Base-by-base conservation (phyloP, 2,329 filamentous ascomycete species). In the Neocucurbitaria cava region DNA sequence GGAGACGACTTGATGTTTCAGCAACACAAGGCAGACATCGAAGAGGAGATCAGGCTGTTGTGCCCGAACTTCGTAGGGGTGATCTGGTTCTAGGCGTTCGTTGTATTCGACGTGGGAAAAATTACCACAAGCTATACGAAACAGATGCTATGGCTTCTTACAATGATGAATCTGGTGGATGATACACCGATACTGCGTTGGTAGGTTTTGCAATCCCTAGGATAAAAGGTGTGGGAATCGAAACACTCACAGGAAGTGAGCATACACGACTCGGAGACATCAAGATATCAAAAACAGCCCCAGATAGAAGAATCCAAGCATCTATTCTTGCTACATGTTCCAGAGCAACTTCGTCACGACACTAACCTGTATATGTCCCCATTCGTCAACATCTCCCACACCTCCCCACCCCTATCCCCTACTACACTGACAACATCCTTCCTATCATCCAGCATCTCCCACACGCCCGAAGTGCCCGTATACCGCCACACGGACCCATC, bases 401-500 rank as follows among this genome's bases (percentile, higher is more conserved):
- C 69, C 5, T 30, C 45, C 3, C 68, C 67, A 15, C 38, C 54
- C 21, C 67, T 36, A 56, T 69, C 67, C 15, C 68, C 68, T 39
- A 68, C 51, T 5, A 69, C 53, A 24, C 24, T 28, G 20, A 17
- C 48, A 9, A 41, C 20, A 31, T 56, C 56, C 17, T 36, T 30
- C 42, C 48, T 41, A n/a, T 47, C 46, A 59, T 71, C 69, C 39
- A 71, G 39, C 59, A 54, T 36, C 60, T 72, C 68, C 68, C 68
- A 72, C 18, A 70, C 51, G 9, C 33, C 35, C 38, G 56, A 60
- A 11, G 62, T 68, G 3, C 66, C 68, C 33, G 69, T 70, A 56
- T 68, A 72, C 18, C 69, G 54, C 65, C 66, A 72, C 3, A 69
- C 42, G 15, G 52, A 64, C 7, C 69, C 65, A 54, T 72, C 68